Base-by-base conservation (phyloP, 805 yeast genomes). In the Candida golubevii region DNA sequence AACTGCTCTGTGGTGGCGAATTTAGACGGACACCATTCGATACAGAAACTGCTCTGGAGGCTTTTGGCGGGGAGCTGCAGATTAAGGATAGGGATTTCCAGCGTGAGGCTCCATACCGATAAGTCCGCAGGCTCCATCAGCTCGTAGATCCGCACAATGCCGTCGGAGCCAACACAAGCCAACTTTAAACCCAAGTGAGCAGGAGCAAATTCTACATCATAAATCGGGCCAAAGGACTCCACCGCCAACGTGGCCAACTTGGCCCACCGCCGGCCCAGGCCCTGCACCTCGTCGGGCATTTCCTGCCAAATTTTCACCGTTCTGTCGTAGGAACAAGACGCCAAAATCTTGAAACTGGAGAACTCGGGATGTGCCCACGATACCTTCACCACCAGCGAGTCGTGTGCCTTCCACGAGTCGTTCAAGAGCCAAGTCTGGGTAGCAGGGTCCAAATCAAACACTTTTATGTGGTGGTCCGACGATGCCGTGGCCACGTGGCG, bases 361-460 rank as follows among this genome's bases (percentile, higher is more conserved):
- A 81, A 89, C 62, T 91, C 95, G 1, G 99, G 99, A 40, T 88
- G 85, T 0, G 98, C 97, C 95, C 97, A 93, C 38, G 82, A 80
- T 8, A 93, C 72, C 53, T 84, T 79, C 15, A 88, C 85, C 26
- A 93, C 79, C 46, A 89, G 79, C 7, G 95, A 82, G 56, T 93
- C 97, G 60, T 93, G 99, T 0, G 98, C 98, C 53, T 85, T 86
- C 95, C 97, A 93, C 38, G 86, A 82, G 63, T 91, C 97, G 57
- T 83, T 82, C 44, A 87, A 66, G 14, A 78, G 78, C 98, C 98
- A 93, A 14, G 80, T 75, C n/a, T 77, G 78, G 1, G 83, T 74
- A 26, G 75, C 67, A 12, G 80, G 65, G 54, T 83, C 86, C 30
- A 85, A 69, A 59, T 87, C 91, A 61, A 89, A 93, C 29, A 93